Evolutionary conservation across 2,329 filamentous ascomycete species (phyloP).

Genomic region (Cadophora malorum): DNA sequence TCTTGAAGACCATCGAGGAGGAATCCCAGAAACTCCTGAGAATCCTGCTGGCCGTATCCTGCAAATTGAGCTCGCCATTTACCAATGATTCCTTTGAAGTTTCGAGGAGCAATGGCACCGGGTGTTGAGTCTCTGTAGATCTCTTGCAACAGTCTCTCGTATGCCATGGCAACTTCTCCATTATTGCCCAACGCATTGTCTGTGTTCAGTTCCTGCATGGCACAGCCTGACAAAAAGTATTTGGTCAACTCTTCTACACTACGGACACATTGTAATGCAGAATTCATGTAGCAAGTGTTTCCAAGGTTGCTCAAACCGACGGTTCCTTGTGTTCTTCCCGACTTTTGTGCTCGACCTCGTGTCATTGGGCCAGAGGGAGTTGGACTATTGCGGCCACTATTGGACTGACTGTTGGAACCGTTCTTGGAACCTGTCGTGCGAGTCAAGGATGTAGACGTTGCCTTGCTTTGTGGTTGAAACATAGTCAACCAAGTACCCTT

Average conservation of each 20-base stretch:
- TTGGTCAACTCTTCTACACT: conserved; percentile 92
- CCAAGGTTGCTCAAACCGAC: conserved; percentile 89
- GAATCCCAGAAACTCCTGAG: conserved; percentile 95
- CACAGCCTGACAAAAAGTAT: conserved; percentile 82
- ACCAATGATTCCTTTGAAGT: conserved; percentile 85
- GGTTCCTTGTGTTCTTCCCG: conserved; percentile 74
- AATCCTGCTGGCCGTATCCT: conserved; percentile 95
- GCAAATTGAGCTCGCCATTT: conserved; percentile 85
- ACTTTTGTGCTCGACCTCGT: conserved; percentile 72
- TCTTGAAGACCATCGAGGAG: conserved; percentile 94
- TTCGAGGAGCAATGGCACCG: conserved; percentile 75
- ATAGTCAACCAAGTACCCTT: conserved; percentile 63
- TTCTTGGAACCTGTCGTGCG: conserved; percentile 31
- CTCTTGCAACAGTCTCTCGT: conserved; percentile 75
- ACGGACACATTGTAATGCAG: conserved; percentile 90
- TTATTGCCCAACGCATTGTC: conserved; percentile 85
- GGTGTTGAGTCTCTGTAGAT: conserved; percentile 75
- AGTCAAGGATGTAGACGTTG: conserved; percentile 34
- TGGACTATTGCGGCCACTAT: conserved; percentile 74
- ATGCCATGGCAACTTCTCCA: conserved; percentile 85
- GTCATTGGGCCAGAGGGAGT: conserved; percentile 66
- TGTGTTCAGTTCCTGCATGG: conserved; percentile 81
- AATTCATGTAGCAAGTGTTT: conserved; percentile 99
- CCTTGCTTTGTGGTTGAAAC: conserved; percentile 36
- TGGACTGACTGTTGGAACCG: conserved; percentile 50